phyloP scores from a whole-genome alignment of 225 moss, liverwort and hornwort genomes.

The Thuidium tamariscinum region DNA sequence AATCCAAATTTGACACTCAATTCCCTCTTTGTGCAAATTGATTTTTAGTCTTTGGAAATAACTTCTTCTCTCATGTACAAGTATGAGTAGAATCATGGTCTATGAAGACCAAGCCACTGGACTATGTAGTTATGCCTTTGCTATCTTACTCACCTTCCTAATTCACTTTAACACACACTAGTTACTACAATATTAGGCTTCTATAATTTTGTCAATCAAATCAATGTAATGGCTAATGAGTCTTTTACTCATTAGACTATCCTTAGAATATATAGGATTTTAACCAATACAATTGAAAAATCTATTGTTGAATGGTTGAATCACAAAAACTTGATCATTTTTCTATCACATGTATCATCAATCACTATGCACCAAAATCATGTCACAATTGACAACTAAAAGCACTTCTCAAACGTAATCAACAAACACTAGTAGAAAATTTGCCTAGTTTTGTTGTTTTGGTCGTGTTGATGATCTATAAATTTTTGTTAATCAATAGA shows the following conservation, averaged over 20 bases:
- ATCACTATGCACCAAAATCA: neutral
- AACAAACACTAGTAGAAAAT: too few relatives aligned
- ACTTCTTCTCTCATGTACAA: neutral
- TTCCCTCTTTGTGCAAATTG: fast-evolving
- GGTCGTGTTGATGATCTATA: too few relatives aligned
- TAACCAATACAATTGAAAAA: neutral
- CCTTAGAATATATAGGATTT: too few relatives aligned
- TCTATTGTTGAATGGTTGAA: neutral
- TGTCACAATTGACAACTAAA: neutral
- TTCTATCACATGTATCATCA: neutral
- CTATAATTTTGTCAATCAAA: neutral
- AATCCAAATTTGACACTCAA: neutral
- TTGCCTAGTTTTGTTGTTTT: too few relatives aligned
- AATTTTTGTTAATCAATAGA: too few relatives aligned
- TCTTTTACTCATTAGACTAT: neutral
- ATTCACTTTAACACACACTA: neutral
- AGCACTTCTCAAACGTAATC: fast-evolving
- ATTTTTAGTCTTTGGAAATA: fast-evolving
- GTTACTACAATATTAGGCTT: neutral
- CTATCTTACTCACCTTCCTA: fast-evolving
- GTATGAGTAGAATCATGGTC: neutral
- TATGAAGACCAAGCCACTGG: neutral
- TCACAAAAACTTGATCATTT: neutral
- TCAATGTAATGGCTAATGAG: neutral
- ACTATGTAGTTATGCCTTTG: neutral